A percentile compares a stretch with the other conserved stretches of the same genome.
Conservation (phyloP, 495 filamentous ascomycete genomes). For the Penicillium taxi region DNA sequence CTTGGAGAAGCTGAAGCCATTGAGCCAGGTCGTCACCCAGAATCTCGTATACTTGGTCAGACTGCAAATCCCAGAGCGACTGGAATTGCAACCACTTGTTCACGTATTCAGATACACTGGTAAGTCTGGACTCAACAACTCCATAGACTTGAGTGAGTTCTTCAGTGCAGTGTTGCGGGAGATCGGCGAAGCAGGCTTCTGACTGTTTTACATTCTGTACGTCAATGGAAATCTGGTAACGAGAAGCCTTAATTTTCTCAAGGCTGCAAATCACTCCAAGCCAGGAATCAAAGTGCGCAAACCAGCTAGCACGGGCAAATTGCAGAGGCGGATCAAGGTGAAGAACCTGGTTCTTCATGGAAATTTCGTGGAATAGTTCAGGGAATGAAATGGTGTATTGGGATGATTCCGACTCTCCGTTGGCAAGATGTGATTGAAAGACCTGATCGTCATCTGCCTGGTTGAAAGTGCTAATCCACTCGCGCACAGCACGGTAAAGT, state of each 20-base stretch:
- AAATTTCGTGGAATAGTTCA: conserved; percentile 74
- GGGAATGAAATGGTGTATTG: conserved; percentile 50
- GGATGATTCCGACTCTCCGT: conserved; percentile 35
- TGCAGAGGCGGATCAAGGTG: conserved; percentile 90
- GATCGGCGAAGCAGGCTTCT: conserved; percentile 71
- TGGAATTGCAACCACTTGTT: conserved; percentile 98
- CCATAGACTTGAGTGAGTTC: conserved; percentile 71
- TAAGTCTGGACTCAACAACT: conserved; percentile 69
- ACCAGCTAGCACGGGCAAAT: conserved; percentile 88
- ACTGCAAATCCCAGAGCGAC: conserved; percentile 94
- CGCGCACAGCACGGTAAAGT: conserved; percentile 67
- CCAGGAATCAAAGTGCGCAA: conserved; percentile 86
- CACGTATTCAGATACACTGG: conserved; percentile 70
- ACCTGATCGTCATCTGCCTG: conserved; percentile 41
- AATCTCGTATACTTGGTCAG: conserved; percentile 85
- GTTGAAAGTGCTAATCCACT: conserved; percentile 80
- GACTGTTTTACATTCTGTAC: conserved; percentile 50
- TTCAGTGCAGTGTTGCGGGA: conserved; percentile 72
- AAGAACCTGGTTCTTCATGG: conserved; percentile 93
- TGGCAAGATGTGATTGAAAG: conserved; percentile 22
- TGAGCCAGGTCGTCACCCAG: conserved; percentile 84
- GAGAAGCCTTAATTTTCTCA: conserved; percentile 83
- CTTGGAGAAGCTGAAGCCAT: conserved; percentile 90
- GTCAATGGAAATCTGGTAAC: conserved; percentile 80
- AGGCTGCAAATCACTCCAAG: conserved; percentile 86